Base-by-base conservation (phyloP, 2,329 filamentous ascomycete genomes). In the Fusarium nematophilum region DNA sequence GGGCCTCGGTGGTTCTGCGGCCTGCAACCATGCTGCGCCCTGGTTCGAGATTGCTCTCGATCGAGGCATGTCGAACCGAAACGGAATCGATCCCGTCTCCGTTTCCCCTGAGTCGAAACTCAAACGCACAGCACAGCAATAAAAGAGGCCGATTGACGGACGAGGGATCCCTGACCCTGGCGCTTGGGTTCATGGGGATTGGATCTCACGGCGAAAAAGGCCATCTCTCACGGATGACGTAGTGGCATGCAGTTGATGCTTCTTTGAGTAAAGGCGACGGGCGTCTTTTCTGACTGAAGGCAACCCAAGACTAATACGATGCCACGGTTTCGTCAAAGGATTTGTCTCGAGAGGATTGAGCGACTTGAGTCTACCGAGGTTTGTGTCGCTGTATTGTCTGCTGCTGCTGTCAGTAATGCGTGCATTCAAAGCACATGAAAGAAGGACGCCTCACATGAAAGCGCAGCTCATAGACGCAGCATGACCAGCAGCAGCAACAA, bases 1-100 rank as follows among this genome's bases (percentile, higher is more conserved):
- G 50, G 38, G 34, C 39, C 56, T 57, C 61, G 59, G 61, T 59
- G 60, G 45, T 65, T 62, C 48, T 54, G 18, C 57, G 57, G 52
- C 21, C 26, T 52, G 14, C 4, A 25, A 15, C 14, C 3, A n/a
- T 11, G 50, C 52, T 48, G 62, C 59, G 59, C n/a, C n/a, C n/a
- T n/a, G n/a, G n/a, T n/a, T n/a, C n/a, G n/a, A n/a, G n/a, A n/a
- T n/a, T n/a, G n/a, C n/a, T n/a, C n/a, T n/a, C n/a, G n/a, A n/a
- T n/a, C n/a, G 59, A 63, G 50, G 37, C 21, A 29, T 44, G 53
- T 40, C 23, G 25, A 39, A 48, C 30, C 45, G 26, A 48, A 30
- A 47, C 42, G 29, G n/a, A n/a, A n/a, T n/a, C n/a, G n/a, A 42
- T 34, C 45, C 59, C 49, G 54, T 56, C n/a, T n/a, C n/a, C n/a